phyloP scores from a whole-genome alignment of 768 basidiomycete species.

The Leccinum incarnatum region DNA sequence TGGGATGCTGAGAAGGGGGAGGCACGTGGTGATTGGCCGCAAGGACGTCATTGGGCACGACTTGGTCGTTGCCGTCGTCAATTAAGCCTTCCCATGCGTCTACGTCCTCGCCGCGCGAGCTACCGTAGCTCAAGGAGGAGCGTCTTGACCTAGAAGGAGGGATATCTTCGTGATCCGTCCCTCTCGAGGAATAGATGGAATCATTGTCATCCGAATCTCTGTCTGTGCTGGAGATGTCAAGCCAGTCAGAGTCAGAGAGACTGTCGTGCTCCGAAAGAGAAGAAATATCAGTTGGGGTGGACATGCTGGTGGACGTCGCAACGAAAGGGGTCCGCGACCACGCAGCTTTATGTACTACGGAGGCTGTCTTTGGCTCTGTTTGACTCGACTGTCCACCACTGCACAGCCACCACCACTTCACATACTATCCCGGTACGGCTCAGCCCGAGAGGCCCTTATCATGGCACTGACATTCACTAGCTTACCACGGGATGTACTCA shows the following conservation, averaged over 20 bases:
- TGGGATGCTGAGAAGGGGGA: conserved; percentile 16
- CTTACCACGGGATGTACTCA: conserved; percentile 45
- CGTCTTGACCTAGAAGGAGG: conserved; percentile 58
- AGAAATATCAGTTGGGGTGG: conserved; percentile 39
- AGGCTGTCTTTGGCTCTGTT: conserved; percentile 29
- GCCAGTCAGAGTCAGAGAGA: conserved; percentile 81
- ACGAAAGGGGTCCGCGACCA: conserved; percentile 30
- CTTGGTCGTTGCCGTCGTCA: conserved; percentile 59
- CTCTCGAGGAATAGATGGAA: conserved; percentile 53
- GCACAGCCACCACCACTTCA: not conserved
- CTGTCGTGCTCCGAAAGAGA: conserved; percentile 61
- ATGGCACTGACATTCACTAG: conserved; percentile 25
- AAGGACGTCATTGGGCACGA: conserved; percentile 23
- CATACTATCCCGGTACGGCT: not conserved
- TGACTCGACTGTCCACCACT: conserved; percentile 13
- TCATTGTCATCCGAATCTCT: conserved; percentile 67
- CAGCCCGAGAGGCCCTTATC: not conserved
- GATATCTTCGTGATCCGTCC: conserved; percentile 58
- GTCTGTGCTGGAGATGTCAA: conserved; percentile 68
- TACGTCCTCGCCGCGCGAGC: conserved; percentile 66
- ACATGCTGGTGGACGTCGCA: conserved; percentile 27
- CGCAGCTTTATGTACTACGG: conserved; percentile 24
- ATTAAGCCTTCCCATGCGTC: conserved; percentile 79
- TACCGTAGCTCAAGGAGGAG: conserved; percentile 67
- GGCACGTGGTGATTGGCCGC: conserved; percentile 24